These are phyloP conservation scores for Orychophragmus violaceus DNA, from an alignment of 345 rosid species.

Conservation along the genomic window DNA sequence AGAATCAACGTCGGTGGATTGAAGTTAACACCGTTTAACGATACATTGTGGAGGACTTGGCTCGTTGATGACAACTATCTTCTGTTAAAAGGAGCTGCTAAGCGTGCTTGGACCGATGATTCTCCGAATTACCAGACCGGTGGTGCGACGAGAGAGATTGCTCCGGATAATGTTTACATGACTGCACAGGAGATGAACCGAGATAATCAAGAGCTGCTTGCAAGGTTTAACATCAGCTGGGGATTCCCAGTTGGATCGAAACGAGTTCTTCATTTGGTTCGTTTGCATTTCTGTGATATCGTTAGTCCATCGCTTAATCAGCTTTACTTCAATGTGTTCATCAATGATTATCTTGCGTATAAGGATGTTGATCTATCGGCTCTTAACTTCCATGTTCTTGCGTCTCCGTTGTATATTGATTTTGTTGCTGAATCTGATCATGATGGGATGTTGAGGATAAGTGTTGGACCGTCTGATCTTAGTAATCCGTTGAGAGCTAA, in stretches of 20 bases:
- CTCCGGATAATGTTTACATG: constrained; percentile 82
- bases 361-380: constrained; percentile 75
- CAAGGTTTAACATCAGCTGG: constrained; percentile 77
- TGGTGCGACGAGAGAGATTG: constrained; percentile 62
- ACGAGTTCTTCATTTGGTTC: constrained; percentile 53
- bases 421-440: constrained; percentile 61
- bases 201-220: constrained; percentile 40
- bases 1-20: constrained; percentile 91
- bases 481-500: constrained; percentile 49
- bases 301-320: constrained; percentile 68
- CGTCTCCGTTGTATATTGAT: constrained; percentile 73
- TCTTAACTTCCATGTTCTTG: constrained; percentile 50
- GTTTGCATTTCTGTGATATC: constrained; percentile 93
- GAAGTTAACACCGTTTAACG: constrained; percentile 79
- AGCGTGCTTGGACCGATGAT: constrained; percentile 41
- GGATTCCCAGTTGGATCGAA: constrained; percentile 47
- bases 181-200: constrained; percentile 85
- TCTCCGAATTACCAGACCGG: constrained; percentile 68
- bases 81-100: constrained; percentile 61
- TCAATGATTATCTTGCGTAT: constrained; percentile 54
- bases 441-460: constrained; percentile 45
- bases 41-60: constrained; percentile 94
- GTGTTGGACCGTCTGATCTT: constrained; percentile 81
- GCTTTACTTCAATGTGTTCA: constrained; percentile 72
- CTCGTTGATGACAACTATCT: constrained; percentile 67